A percentile compares a stretch with the other conserved stretches of the same genome.
Conservation (phyloP, 257 asterid species). For the Thymus mandschuricus region DNA sequence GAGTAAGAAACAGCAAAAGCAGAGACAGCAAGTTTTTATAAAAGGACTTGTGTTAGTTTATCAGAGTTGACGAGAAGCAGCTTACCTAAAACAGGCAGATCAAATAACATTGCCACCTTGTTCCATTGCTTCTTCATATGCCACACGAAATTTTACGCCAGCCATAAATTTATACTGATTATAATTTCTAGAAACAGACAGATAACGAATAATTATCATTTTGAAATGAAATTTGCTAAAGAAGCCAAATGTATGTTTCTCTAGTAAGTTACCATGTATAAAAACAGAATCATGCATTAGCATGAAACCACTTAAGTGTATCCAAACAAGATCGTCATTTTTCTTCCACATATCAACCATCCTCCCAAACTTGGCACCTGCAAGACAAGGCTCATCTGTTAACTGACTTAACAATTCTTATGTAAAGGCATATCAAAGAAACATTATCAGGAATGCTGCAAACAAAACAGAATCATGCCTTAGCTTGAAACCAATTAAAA, state of each 20-base stretch:
- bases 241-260: constrained; percentile 22
- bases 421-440: background rate
- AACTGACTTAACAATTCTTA: background rate
- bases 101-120: constrained; percentile 46
- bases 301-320: constrained; percentile 86
- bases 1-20: background rate
- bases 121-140: constrained; percentile 56
- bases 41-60: background rate
- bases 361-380: constrained; percentile 32
- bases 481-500: too few relatives aligned
- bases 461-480: too few relatives aligned
- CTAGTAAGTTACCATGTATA: constrained; percentile 4
- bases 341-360: constrained; percentile 70
- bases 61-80: constrained; percentile 10
- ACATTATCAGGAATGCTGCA: background rate
- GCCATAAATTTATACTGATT: constrained; percentile 76
- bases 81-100: constrained; percentile 60
- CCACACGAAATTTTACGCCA: constrained; percentile 94
- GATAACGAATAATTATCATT: constrained; percentile 9
- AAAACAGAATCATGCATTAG: constrained; percentile 57
- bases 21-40: background rate
- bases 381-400: background rate
- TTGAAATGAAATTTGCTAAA: background rate
- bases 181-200: constrained; percentile 60
- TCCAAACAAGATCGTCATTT: constrained; percentile 69